Evolutionary conservation across 345 rosid genomes (phyloP).

Genomic region (Punica granatum): DNA sequence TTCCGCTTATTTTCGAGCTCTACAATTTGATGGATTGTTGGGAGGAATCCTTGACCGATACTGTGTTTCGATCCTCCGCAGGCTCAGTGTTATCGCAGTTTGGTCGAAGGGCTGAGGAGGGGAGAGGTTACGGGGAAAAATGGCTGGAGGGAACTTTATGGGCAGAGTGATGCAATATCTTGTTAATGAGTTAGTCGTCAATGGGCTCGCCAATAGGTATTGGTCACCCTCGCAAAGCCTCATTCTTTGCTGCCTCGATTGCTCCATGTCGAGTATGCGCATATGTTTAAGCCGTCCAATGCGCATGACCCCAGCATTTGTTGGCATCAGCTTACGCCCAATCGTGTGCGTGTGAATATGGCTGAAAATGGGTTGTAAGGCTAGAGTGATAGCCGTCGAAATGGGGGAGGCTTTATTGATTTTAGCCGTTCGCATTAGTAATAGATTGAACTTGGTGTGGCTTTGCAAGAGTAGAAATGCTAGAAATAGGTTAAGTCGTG

Average conservation of each 20-base stretch:
- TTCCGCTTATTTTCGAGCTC: background rate
- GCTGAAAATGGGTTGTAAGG: background rate
- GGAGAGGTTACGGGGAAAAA: slow-evolving; percentile 12
- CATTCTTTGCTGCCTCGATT: background rate
- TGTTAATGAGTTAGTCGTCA: slow-evolving; percentile 74
- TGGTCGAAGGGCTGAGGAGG: background rate
- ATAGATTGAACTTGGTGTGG: background rate
- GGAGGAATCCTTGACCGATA: background rate
- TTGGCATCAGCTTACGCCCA: background rate
- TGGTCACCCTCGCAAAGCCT: background rate
- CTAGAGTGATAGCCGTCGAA: background rate
- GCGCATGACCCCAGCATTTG: background rate
- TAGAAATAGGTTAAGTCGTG: background rate
- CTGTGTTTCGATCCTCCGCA: background rate
- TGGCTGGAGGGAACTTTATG: slow-evolving; percentile 92
- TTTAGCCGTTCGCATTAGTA: background rate
- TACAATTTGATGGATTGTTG: background rate
- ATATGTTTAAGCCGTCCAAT: background rate
- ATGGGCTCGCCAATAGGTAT: slow-evolving; percentile 86
- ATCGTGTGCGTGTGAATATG: background rate
- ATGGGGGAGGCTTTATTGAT: background rate
- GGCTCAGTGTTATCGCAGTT: background rate
- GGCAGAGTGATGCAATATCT: slow-evolving; percentile 67
- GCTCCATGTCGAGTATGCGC: background rate
- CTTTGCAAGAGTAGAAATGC: background rate